phyloP scores from a whole-genome alignment of 202 grass and related monocot genomes.

The Dendrocalamus latiflorus region DNA sequence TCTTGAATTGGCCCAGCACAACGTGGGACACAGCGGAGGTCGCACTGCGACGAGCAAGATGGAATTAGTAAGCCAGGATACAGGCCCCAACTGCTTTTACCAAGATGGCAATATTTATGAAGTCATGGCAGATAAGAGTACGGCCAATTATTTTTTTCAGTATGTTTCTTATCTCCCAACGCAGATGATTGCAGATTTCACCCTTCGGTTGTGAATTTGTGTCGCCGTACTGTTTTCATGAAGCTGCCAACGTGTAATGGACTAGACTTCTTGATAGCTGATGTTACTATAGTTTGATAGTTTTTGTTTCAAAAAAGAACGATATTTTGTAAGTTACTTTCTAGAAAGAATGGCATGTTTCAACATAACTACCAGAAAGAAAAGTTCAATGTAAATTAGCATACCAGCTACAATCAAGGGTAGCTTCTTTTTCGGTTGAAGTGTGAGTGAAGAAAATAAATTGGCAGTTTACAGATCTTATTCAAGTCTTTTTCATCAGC shows the following conservation, averaged over 20 bases:
- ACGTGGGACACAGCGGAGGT: constrained; percentile 88
- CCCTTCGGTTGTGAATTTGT: background rate
- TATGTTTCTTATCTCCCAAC: background rate
- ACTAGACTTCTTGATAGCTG: background rate
- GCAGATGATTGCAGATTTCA: background rate
- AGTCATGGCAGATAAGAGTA: background rate
- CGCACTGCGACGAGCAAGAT: constrained; percentile 43
- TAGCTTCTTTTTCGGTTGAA: background rate
- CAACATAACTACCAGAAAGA: background rate
- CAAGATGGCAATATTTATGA: background rate
- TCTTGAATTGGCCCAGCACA: constrained; percentile 93
- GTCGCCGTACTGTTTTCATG: background rate
- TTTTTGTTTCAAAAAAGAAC: background rate
- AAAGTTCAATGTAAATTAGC: background rate
- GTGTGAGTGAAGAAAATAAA: background rate
- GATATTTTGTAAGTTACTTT: background rate
- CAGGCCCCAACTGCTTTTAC: background rate
- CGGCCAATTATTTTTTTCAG: background rate
- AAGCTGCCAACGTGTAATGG: background rate
- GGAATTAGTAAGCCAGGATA: background rate
- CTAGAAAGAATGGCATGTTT: background rate
- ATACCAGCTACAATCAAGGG: background rate
- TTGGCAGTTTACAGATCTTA: background rate
- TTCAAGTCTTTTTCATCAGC: background rate
- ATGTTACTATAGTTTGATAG: background rate